Evolutionary conservation across 352 stramenopile genomes (phyloP).

Genomic region (Sclerospora graminicola): DNA sequence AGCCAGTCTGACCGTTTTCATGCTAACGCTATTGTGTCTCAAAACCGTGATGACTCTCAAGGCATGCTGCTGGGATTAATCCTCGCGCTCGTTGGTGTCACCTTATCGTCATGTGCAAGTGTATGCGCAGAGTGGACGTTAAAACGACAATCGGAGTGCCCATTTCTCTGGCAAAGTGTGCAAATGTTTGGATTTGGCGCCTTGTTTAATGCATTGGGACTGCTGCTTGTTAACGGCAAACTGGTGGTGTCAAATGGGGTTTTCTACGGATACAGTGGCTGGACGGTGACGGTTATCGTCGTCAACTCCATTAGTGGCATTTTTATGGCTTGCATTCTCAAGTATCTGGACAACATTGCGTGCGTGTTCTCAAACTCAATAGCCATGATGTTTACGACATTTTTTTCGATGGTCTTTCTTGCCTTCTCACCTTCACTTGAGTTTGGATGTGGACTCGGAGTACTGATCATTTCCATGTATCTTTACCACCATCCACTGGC

Average conservation of each 20-base stretch:
- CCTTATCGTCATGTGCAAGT: conserved; percentile 76
- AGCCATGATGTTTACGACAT: conserved; percentile 83
- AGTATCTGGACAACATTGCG: conserved; percentile 84
- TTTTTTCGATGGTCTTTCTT: conserved; percentile 83
- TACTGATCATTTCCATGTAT: conserved; percentile 80
- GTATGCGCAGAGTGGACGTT: conserved; percentile 80
- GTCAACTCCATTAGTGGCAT: conserved; percentile 69
- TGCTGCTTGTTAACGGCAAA: conserved; percentile 34
- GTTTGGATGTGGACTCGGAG: conserved; percentile 66
- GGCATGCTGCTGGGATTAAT: conserved; percentile 30
- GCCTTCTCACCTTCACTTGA: conserved; percentile 70
- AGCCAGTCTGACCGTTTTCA: conserved; percentile 54
- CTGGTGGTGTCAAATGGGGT: conserved; percentile 26
- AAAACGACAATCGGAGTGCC: conserved; percentile 54
- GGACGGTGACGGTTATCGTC: conserved; percentile 59
- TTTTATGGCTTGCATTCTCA: conserved; percentile 75
- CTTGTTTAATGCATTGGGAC: conserved; percentile 53
- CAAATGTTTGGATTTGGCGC: conserved; percentile 70
- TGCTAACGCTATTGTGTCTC: not conserved
- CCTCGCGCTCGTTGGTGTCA: conserved; percentile 56
- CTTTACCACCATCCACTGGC: conserved; percentile 64
- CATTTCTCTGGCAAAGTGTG: conserved; percentile 75
- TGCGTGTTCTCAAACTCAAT: conserved; percentile 78
- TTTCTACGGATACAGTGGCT: conserved; percentile 69
- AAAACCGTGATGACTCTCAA: conserved; percentile 3